Base-by-base conservation (phyloP, 768 basidiomycete genomes). In the Boletus reticulatus region DNA sequence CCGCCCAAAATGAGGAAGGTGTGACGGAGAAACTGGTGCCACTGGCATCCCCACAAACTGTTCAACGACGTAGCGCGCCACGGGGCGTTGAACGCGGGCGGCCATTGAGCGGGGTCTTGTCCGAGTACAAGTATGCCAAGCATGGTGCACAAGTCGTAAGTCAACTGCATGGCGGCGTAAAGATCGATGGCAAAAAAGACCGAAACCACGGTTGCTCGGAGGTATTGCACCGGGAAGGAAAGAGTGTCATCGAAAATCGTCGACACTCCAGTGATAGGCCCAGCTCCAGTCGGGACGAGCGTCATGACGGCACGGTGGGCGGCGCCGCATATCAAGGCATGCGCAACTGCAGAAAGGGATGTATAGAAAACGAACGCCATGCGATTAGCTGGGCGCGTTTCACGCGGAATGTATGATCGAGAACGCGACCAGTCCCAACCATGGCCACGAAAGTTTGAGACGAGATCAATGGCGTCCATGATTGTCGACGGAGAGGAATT, bases 11-110 rank as follows among this genome's bases (percentile, higher is more conserved):
- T 6, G 11, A 45, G 34, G 19, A 38, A 53, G 10, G 31, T 20
- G 13, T 22, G 52, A 19, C 52, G 52, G 24, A 45, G 29, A 9
- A 53, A 39, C 43, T 46, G 52, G 52, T 53, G 52, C 52, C 52
- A 53, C 10, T 44, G 14, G 4, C 44, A 36, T 1, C 52, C 52
- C 52, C 52, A 53, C 6, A 53, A 39, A 29, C 11, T 27, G 12
- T 6, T 39, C 27, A 53, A 4, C 2, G 52, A 53, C 1, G 52
- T 53, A 3, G 52, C 36, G 12, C 24, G 44, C 44, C 52, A 53
- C 4, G 52, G 52, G 1, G 52, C 43, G n/a, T 53, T 24, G 19
- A 53, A 53, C 14, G 7, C 19, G 4, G 45, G 45, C 7, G 45
- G 45, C 45, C 45, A 47, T 34, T 47, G 45, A 34, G 19, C 44